Evolutionary conservation across 2,329 filamentous ascomycete genomes (phyloP), one percentile per base, ranked within the genome.

Genomic region (Cadophora sp.): DNA sequence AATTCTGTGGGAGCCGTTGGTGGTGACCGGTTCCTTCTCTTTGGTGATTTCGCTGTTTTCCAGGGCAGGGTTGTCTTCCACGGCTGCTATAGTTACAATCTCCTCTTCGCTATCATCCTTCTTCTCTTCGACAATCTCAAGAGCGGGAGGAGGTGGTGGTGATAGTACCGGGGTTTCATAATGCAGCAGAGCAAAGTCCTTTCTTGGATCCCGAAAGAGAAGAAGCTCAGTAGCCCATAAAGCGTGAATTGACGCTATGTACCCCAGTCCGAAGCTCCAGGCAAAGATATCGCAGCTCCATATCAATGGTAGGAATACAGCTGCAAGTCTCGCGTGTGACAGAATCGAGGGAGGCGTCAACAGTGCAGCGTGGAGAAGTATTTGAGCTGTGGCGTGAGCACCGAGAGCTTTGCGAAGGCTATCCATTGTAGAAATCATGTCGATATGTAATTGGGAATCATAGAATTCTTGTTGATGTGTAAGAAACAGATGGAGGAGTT

Each of bases 161-260:
- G 33, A 13, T 48, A 20, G 48, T 27, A 50, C 14, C 20, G 20
- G 8, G 13, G 13, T n/a, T 33, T 24, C 61, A 6, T 51, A 50
- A 55, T 63, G 43, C 4, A 68, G 16, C 30, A 68, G n/a, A 9
- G 55, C 36, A 53, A 69, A 67, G 22, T 64, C 63, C 18, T 66
- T 60, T 41, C 65, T 43, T 13, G 60, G 62, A n/a, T 68, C 43
- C 14, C 59, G 66, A 20, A 67, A 67, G 1, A 67, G 39, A 4
- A 70, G 62, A 36, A 70, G 66, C 41, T 70, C 68, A 6, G 48
- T 62, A 1, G 65, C 53, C 68, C 68, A 70, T 5, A 70, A 51
- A 11, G 58, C 55, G 27, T 66, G 63, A 1, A 62, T 24, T 14
- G 41, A 50, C n/a, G 60, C 62, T 33, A 68, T 33, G 27, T 64